A percentile compares a stretch with the other conserved stretches of the same genome.
Evolutionary conservation across 352 stramenopile genomes (phyloP).

Genomic region (Pythium periplocum): DNA sequence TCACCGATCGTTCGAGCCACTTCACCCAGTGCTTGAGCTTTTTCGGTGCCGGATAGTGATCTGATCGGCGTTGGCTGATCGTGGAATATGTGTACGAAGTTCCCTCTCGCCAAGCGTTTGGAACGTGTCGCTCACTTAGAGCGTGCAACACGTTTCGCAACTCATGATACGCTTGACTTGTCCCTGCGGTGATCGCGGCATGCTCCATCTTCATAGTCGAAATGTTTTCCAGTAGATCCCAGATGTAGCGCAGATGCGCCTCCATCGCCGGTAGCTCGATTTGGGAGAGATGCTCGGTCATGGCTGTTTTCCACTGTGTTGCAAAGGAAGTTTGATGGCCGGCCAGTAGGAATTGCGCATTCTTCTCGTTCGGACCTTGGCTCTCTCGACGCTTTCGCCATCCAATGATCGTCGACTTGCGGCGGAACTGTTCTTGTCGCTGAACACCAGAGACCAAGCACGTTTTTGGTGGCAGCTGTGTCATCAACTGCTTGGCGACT

Average conservation of each 20-base stretch:
- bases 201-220: slow-evolving; percentile 22
- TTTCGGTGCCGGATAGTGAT: slow-evolving; percentile 2
- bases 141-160: slow-evolving; percentile 7
- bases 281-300: slow-evolving; percentile 29
- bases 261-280: slow-evolving; percentile 51
- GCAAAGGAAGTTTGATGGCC: no score
- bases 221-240: slow-evolving; percentile 30
- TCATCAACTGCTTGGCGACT: slow-evolving; percentile 17
- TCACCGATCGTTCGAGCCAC: slow-evolving; percentile 11
- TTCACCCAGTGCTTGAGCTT: slow-evolving; percentile 7
- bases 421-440: slow-evolving; percentile 33
- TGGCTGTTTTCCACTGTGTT: slow-evolving; percentile 17
- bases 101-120: slow-evolving; percentile 1
- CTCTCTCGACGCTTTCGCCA: slow-evolving; percentile 22
- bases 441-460: slow-evolving; percentile 32
- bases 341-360: no score
- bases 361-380: no score
- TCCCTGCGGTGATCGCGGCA: not conserved
- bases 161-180: slow-evolving; percentile 5
- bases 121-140: slow-evolving; percentile 2
- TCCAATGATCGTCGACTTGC: slow-evolving; percentile 28
- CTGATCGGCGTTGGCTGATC: no score
- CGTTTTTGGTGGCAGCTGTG: slow-evolving; percentile 23
- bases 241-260: slow-evolving; percentile 34
- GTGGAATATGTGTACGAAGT: no score